Evolutionary conservation across 192 early-diverging fungal genomes (phyloP), one percentile per base, ranked within the genome.

Genomic region (Gonapodya sp.): DNA sequence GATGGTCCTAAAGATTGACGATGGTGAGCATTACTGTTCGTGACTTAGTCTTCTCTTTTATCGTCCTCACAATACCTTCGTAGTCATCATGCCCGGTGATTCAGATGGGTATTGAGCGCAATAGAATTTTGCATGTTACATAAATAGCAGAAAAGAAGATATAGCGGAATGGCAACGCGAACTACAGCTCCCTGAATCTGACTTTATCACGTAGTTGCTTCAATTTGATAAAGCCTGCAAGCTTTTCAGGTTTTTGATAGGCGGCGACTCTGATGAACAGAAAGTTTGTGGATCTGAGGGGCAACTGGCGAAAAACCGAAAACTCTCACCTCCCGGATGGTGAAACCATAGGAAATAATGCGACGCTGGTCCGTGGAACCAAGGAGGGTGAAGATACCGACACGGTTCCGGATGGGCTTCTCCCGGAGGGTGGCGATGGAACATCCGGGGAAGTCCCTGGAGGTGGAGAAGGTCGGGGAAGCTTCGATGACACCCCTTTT

Each of bases 1-100:
- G 88, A 97, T 98, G 94, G 96, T 98, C 81, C 91, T 98, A 73
- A 99, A 98, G 87, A 95, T 97, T 82, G 95, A 96, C 85, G 95
- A 96, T 88, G 93, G 82, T 83, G 83, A 0, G 72, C 80, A 32
- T 24, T 18, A 77, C 18, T 24, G 18, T n/a, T n/a, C n/a, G n/a
- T n/a, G n/a, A n/a, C n/a, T n/a, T n/a, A n/a, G n/a, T n/a, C n/a
- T 84, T 80, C 81, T 35, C 16, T 24, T 84, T 82, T 8, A 79
- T 36, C 81, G 16, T 35, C 18, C 2, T 81, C 30, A 1, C 0
- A 36, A 36, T 35, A 35, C 35, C 34, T 80, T 82, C 36, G 36
- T 80, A 82, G 81, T 82, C 0, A 82, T 82, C 74, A 82, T 83
- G 81, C 46, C 81, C 31, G 81, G 81, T 32, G 81, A 82, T 34